Conservation (phyloP, 2,329 filamentous ascomycete species). For the Alternaria dauci region DNA sequence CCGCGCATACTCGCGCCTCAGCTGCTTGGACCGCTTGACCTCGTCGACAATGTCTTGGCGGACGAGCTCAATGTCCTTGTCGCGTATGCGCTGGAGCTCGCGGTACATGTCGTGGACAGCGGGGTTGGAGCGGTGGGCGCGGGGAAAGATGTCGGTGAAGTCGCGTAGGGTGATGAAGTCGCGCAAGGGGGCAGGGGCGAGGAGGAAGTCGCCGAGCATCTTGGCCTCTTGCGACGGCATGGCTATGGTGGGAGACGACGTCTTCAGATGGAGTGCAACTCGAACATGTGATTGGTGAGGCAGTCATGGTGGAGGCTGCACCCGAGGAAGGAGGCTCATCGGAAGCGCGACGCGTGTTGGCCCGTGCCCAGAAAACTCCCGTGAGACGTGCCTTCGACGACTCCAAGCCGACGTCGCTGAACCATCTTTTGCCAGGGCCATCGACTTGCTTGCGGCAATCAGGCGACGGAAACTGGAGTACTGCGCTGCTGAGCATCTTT, state of each 20-base stretch:
- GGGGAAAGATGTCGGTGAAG: constrained; percentile 80
- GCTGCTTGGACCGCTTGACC: constrained; percentile 65
- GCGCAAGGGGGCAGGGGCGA: constrained; percentile 77
- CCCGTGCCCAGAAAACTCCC: constrained; percentile 32
- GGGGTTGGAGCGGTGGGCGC: constrained; percentile 68
- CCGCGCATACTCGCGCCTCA: constrained; percentile 66
- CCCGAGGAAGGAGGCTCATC: neutral
- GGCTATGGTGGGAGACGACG: constrained; percentile 12
- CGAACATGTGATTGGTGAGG: constrained; percentile 3
- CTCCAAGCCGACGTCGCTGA: constrained; percentile 18
- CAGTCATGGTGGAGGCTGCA: constrained; percentile 26
- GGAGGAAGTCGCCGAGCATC: constrained; percentile 79
- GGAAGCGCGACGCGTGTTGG: constrained; percentile 35
- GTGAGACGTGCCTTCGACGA: constrained; percentile 22
- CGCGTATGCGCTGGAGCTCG: constrained; percentile 78
- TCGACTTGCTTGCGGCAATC: constrained; percentile 7
- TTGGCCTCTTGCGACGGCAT: constrained; percentile 79
- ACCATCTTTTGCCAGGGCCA: constrained; percentile 13
- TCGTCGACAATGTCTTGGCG: constrained; percentile 72
- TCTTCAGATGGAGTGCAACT: neutral
- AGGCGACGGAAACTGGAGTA: neutral
- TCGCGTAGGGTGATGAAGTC: constrained; percentile 76
- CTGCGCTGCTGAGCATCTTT: constrained; percentile 11
- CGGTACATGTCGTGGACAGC: constrained; percentile 77
- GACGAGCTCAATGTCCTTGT: constrained; percentile 72